Percentiles rank a stretch among this genome's conserved stretches.
Evolutionary conservation across 2,329 filamentous ascomycete genomes (phyloP).

Genomic region (Orbilia blumenaviensis): DNA sequence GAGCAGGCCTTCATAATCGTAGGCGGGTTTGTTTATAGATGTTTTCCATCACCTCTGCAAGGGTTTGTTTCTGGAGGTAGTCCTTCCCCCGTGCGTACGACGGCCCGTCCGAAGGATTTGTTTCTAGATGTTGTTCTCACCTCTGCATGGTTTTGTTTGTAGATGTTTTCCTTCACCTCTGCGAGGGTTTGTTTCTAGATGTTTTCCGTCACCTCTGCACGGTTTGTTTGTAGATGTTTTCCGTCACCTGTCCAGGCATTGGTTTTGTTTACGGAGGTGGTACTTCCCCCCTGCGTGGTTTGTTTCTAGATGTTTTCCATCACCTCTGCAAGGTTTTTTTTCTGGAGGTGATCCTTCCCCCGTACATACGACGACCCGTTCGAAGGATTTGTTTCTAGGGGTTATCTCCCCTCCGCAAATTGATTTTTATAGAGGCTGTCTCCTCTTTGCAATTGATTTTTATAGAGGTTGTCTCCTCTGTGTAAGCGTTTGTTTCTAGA

Average conservation of each 20-base stretch:
- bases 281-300: slow-evolving; percentile 20
- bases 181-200: slow-evolving; percentile 25
- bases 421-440: background rate
- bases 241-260: slow-evolving; percentile 4
- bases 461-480: background rate
- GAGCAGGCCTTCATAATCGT: background rate
- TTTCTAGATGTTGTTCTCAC: slow-evolving; percentile 33
- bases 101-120: slow-evolving; percentile 10
- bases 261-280: slow-evolving; percentile 19
- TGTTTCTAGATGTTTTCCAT: slow-evolving; percentile 24
- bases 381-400: background rate
- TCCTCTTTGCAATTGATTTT: background rate
- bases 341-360: slow-evolving; percentile 33
- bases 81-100: slow-evolving; percentile 23
- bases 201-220: slow-evolving; percentile 16
- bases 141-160: slow-evolving; percentile 24
- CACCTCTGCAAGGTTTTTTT: slow-evolving; percentile 24
- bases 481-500: background rate
- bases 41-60: slow-evolving; percentile 39
- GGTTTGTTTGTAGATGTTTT: slow-evolving; percentile 26
- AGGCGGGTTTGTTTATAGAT: slow-evolving; percentile 35
- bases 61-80: slow-evolving; percentile 31
- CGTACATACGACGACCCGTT: no score
- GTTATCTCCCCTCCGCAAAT: background rate
- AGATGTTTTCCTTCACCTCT: slow-evolving; percentile 26